phyloP scores from a whole-genome alignment of 2,329 filamentous ascomycete species.

The Apiospora aurea region DNA sequence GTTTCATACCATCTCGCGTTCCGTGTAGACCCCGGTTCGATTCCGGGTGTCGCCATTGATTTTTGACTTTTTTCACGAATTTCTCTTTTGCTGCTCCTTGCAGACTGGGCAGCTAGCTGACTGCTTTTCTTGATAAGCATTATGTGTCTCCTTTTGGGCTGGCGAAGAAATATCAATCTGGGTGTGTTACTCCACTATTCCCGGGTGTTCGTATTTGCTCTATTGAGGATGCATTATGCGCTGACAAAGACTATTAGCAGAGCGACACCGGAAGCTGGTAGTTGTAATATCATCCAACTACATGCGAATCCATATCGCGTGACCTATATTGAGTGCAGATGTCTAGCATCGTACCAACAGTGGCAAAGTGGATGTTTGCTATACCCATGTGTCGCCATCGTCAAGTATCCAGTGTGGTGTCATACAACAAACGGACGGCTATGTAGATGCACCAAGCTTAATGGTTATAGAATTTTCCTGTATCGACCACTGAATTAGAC shows the following conservation, averaged over 20 bases:
- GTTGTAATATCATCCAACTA: too few relatives aligned
- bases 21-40: conserved; percentile 28
- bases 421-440: background rate
- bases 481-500: background rate
- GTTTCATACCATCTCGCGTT: conserved; percentile 18
- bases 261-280: background rate
- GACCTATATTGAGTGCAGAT: background rate
- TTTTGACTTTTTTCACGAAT: background rate
- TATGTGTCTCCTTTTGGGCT: background rate
- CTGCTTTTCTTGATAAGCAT: background rate
- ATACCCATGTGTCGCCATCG: background rate
- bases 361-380: background rate
- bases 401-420: background rate
- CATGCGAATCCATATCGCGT: too few relatives aligned
- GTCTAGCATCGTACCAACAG: background rate
- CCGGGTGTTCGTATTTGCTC: background rate
- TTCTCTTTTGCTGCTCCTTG: background rate
- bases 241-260: too few relatives aligned
- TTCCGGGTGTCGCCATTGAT: conserved; percentile 25
- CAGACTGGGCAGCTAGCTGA: background rate
- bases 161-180: background rate
- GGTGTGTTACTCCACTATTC: background rate
- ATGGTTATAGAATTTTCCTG: background rate
- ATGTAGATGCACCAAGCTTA: background rate
- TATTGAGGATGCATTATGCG: background rate